phyloP scores from a whole-genome alignment of 176 grass and related monocot species.

The Rhynchospora pubera region DNA sequence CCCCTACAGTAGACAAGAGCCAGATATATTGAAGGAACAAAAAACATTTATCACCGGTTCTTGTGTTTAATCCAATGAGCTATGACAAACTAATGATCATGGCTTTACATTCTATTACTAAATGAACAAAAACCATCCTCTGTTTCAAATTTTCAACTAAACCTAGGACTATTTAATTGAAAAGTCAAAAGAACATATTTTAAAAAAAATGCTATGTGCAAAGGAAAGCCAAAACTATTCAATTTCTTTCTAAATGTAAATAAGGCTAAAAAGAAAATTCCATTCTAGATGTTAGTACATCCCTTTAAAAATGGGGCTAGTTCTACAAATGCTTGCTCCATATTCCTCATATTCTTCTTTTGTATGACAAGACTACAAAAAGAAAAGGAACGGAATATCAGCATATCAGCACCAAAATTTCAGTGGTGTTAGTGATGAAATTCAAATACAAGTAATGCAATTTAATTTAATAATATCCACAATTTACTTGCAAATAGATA shows the following conservation, averaged over 20 bases:
- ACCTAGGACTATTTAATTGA: slow-evolving; percentile 10
- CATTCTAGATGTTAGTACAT: slow-evolving; percentile 62
- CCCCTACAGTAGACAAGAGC: not conserved
- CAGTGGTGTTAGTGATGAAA: not conserved
- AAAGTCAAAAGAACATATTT: slow-evolving; percentile 20
- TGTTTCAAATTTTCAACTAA: slow-evolving; percentile 5
- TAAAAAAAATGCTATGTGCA: slow-evolving; percentile 28
- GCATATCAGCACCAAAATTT: not conserved
- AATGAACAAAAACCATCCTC: not conserved
- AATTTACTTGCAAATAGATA: not conserved
- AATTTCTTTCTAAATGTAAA: not conserved
- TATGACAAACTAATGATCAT: not conserved
- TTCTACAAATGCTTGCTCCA: slow-evolving; percentile 92
- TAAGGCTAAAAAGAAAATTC: not conserved
- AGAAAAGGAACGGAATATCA: slow-evolving; percentile 21
- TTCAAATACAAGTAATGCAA: not conserved
- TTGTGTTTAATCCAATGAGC: not conserved
- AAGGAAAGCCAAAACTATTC: slow-evolving; percentile 3
- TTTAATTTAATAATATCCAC: not conserved
- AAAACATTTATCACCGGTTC: not conserved
- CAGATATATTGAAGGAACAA: not conserved
- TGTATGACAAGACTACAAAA: slow-evolving; percentile 66
- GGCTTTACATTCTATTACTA: slow-evolving; percentile 25
- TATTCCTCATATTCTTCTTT: slow-evolving; percentile 97
- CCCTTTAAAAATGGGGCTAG: slow-evolving; percentile 96